phyloP scores from a whole-genome alignment of 768 basidiomycete genomes.

The Gautieria morchelliformis region DNA sequence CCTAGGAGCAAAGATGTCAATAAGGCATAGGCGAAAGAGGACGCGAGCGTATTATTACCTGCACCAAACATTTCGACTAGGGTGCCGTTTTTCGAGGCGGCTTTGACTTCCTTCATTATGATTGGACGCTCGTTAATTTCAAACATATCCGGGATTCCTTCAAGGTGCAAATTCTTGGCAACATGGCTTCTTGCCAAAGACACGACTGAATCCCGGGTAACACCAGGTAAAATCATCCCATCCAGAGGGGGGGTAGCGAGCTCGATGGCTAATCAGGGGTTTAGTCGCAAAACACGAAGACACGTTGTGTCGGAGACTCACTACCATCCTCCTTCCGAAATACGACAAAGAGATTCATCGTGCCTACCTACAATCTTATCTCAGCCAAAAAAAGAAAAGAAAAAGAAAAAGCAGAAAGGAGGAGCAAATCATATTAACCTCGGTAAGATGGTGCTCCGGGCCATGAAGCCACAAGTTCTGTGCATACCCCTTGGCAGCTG shows the following conservation, averaged over 20 bases:
- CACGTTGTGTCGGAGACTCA: conserved; percentile 18
- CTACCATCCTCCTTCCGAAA: conserved; percentile 63
- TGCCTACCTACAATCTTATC: conserved; percentile 47
- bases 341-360: conserved; percentile 87
- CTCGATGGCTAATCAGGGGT: conserved; percentile 18
- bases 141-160: conserved; percentile 45
- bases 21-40: background rate
- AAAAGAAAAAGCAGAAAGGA: conserved; percentile 1
- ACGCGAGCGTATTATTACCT: conserved; percentile 15
- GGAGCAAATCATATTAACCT: conserved; percentile 25
- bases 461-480: conserved; percentile 91
- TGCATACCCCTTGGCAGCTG: conserved; percentile 65
- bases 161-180: conserved; percentile 32
- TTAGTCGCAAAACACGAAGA: background rate
- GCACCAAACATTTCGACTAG: conserved; percentile 43
- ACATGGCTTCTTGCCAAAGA: conserved; percentile 49
- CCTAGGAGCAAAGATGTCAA: conserved; percentile 19
- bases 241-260: conserved; percentile 32
- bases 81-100: conserved; percentile 29
- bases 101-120: conserved; percentile 67
- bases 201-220: conserved; percentile 32
- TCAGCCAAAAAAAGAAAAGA: background rate
- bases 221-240: conserved; percentile 35
- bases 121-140: conserved; percentile 59
- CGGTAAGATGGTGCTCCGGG: conserved; percentile 35